Percentiles rank a stretch among this genome's conserved stretches.
Conservation (phyloP, 225 moss, liverwort and hornwort genomes). For the Sphagnum contortum region DNA sequence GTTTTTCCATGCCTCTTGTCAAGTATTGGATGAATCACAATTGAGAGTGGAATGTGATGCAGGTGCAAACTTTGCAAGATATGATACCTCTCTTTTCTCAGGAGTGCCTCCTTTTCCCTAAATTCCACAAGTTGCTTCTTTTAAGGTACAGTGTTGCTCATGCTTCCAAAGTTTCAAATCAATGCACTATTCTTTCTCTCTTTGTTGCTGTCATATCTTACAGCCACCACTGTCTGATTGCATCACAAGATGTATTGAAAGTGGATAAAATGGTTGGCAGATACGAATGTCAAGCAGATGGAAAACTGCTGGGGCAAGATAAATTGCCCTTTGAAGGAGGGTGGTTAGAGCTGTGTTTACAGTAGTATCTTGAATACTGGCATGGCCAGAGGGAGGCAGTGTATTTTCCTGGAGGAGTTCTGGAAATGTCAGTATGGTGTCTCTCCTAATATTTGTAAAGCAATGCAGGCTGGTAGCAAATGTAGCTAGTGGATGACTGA, state of each 20-base stretch:
- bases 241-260: too few relatives aligned
- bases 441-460: conserved; percentile 59
- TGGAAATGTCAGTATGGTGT: conserved; percentile 91
- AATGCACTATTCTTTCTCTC: neutral
- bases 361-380: conserved; percentile 88
- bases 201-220: neutral
- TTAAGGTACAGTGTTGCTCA: conserved; percentile 39
- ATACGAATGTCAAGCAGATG: conserved; percentile 94
- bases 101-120: conserved; percentile 45
- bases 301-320: conserved; percentile 74
- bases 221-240: neutral
- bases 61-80: conserved; percentile 63
- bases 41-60: neutral
- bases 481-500: too few relatives aligned
- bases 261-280: conserved; percentile 19
- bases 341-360: conserved; percentile 74
- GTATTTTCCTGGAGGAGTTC: conserved; percentile 62
- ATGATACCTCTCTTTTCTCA: conserved; percentile 40
- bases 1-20: neutral
- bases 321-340: conserved; percentile 73
- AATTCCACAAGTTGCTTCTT: conserved; percentile 61
- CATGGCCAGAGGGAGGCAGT: conserved; percentile 65
- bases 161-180: neutral
- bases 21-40: neutral
- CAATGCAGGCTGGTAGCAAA: conserved; percentile 18